Evolutionary conservation across 225 moss, liverwort and hornwort genomes (phyloP), one percentile per base, ranked within the genome.

Genomic region (Bryoerythrophyllum caledonicum): DNA sequence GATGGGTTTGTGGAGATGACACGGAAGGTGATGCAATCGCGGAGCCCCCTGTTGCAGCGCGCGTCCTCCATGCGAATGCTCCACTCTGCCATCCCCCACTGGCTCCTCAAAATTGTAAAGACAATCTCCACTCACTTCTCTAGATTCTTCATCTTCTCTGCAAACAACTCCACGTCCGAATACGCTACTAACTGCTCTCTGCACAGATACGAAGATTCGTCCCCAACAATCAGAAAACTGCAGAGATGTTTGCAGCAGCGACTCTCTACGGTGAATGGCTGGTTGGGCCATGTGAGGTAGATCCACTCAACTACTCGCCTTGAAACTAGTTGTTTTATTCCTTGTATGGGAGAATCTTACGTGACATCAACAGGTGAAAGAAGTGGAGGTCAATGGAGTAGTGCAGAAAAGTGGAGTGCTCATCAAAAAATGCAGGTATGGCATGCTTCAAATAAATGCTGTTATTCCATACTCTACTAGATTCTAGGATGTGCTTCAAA

Each of bases 1-100:
- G 96, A 94, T 30, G 96, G 91, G 15, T 90, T 97, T 30, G 96
- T 97, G 62, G 96, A 94, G 26, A 76, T 94, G 20, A 92, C 96
- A 2, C 90, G 94, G 26, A 88, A 84, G 81, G 82, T 97, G 32
- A 94, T 97, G 96, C 90, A 93, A 86, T 80, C 89, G 16, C 82
- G 84, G 60, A 91, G 80, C 51, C 90, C 94, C 19, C 30, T 82
- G 65, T 46, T 88, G 78, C 94, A 94, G 78, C 88, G 92, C 15
- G 87, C 68, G 4, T 71, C 92, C 3, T 87, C 90, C 60, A 80
- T 90, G 79, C 83, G 85, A 77, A 86, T 97, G 70, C 84, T 97
- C 5, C 82, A 88, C 30, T 93, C 93, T 24, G 79, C 84, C 62
- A 37, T 93, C 40, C 96, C 96, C 26, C 65, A 80, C 8, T 92